These are phyloP conservation scores for Hevea brasiliensis DNA, from an alignment of 345 rosid species.

Conservation along the genomic window DNA sequence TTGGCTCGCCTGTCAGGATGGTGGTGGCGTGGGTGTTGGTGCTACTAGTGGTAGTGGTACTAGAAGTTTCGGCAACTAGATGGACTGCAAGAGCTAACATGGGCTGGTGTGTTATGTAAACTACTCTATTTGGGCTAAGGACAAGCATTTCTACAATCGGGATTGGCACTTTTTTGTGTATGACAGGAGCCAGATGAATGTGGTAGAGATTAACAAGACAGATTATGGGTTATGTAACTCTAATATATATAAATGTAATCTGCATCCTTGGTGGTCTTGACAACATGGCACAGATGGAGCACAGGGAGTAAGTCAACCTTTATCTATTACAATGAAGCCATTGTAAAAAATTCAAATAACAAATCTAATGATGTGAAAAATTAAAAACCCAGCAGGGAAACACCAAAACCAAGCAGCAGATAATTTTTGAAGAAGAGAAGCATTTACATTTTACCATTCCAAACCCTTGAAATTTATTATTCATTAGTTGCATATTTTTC, in stretches of 20 bases:
- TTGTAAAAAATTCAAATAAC: no score
- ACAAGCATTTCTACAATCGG: conserved; percentile 76
- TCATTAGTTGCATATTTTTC: no score
- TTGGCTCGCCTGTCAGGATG: conserved; percentile 22
- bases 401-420: no score
- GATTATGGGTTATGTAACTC: conserved; percentile 67
- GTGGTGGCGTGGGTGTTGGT: conserved; percentile 32
- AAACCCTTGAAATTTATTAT: no score
- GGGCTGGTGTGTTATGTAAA: conserved; percentile 67
- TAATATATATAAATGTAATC: no score
- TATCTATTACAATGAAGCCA: no score
- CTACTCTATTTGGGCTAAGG: conserved; percentile 79
- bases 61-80: conserved; percentile 52
- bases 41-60: conserved; percentile 36
- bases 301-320: no score
- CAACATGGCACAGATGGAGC: conserved; percentile 88
- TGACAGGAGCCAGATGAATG: conserved; percentile 78
- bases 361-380: no score
- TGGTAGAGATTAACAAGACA: conserved; percentile 85
- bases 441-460: no score
- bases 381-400: no score
- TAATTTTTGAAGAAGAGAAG: no score
- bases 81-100: conserved; percentile 60
- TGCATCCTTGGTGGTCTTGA: conserved; percentile 69
- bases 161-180: conserved; percentile 97